These are phyloP conservation scores for Conoideocrella luteorostrata DNA, from an alignment of 2,329 filamentous ascomycete genomes.

Conservation along the genomic window DNA sequence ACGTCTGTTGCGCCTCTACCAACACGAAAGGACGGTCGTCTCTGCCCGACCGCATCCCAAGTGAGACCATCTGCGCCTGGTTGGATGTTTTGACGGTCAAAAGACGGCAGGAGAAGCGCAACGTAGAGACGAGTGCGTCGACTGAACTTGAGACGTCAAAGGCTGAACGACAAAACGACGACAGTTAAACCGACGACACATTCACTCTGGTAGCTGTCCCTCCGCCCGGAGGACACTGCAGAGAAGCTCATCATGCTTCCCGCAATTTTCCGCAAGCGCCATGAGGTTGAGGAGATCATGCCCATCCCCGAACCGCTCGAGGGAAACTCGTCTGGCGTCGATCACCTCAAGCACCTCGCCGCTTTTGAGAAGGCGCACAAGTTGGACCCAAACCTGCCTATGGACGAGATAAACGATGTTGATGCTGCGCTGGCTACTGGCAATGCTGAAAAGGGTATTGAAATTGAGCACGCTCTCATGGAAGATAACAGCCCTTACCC, in stretches of 20 bases:
- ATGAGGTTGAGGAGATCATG: conserved; percentile 39
- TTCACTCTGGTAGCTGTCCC: background rate
- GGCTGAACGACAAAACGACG: background rate
- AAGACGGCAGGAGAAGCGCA: no score
- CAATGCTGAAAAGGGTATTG: conserved; percentile 49
- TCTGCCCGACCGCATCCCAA: background rate
- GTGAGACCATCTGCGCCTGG: background rate
- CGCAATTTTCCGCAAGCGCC: conserved; percentile 38
- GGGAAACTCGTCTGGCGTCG: conserved; percentile 33
- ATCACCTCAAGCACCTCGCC: conserved; percentile 41
- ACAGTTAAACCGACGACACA: background rate
- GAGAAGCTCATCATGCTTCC: conserved; percentile 20
- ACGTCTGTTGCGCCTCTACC: background rate
- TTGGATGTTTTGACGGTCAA: background rate
- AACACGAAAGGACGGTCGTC: background rate
- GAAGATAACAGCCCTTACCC: conserved; percentile 63
- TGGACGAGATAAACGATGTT: conserved; percentile 55
- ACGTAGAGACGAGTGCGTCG: no score
- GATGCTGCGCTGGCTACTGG: conserved; percentile 49
- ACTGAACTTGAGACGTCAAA: no score
- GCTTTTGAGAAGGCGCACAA: conserved; percentile 55
- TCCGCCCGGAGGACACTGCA: background rate
- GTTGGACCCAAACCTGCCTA: conserved; percentile 59
- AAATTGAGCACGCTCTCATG: conserved; percentile 51
- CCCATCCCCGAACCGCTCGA: conserved; percentile 33